These are phyloP conservation scores for Dillenia turbinata DNA, from an alignment of 164 flowering plant species.

Conservation along the genomic window DNA sequence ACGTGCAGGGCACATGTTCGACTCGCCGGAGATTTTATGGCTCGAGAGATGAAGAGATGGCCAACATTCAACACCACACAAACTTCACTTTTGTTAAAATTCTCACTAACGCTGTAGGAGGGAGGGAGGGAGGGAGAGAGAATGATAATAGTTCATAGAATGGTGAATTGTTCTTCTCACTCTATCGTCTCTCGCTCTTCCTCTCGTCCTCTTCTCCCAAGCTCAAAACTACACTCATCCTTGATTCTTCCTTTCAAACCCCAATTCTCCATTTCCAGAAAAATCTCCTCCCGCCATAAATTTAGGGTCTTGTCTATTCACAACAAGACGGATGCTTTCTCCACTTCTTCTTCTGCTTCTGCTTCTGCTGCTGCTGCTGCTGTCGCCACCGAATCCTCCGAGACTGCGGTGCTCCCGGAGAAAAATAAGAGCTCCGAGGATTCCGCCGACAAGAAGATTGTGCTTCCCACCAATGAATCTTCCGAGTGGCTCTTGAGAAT, in stretches of 20 bases:
- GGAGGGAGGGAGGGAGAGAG: background rate
- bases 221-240: background rate
- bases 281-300: background rate
- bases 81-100: no score
- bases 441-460: constrained; percentile 23
- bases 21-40: no score
- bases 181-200: constrained; percentile 10
- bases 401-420: constrained; percentile 3
- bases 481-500: constrained; percentile 62
- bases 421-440: constrained; percentile 9
- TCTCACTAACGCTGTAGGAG: no score
- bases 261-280: constrained; percentile 10
- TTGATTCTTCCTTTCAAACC: constrained; percentile 4
- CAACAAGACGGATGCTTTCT: constrained; percentile 6
- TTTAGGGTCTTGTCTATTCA: constrained; percentile 10
- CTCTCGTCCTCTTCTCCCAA: background rate
- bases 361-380: constrained; percentile 17
- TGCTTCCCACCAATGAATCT: constrained; percentile 79
- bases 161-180: constrained; percentile 3
- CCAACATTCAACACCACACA: no score
- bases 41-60: no score
- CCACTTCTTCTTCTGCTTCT: constrained; percentile 12
- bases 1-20: no score
- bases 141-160: constrained; percentile 8
- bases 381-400: constrained; percentile 30